phyloP scores from a whole-genome alignment of 805 yeast species.

The Yarrowia phangngaensis region DNA sequence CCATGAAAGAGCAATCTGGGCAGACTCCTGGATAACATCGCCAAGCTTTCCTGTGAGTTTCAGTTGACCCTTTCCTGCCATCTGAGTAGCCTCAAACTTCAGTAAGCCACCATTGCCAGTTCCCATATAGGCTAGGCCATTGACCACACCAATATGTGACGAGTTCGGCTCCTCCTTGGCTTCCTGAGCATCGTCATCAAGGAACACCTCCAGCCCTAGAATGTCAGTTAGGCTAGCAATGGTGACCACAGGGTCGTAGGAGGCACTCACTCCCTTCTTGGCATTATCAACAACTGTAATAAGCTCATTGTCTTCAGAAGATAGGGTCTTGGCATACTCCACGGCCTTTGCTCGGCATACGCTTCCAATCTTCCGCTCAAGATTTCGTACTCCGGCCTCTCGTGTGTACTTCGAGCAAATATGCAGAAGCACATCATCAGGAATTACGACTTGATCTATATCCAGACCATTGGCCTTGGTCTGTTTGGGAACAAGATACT shows the following conservation, averaged over 20 bases:
- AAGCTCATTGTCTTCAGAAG: constrained; percentile 12
- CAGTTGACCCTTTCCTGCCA: constrained; percentile 49
- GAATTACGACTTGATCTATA: constrained; percentile 45
- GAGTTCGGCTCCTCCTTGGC: constrained; percentile 39
- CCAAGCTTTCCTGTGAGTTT: constrained; percentile 80
- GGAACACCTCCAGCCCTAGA: constrained; percentile 60
- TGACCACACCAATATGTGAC: constrained; percentile 58
- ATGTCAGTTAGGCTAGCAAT: constrained; percentile 60
- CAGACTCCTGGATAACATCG: constrained; percentile 74
- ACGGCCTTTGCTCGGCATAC: constrained; percentile 81
- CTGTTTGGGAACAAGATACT: constrained; percentile 73
- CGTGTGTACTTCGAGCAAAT: constrained; percentile 69
- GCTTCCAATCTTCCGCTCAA: constrained; percentile 71
- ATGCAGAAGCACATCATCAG: constrained; percentile 53
- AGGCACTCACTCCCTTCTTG: background rate
- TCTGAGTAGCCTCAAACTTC: constrained; percentile 71
- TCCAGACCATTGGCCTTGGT: constrained; percentile 61
- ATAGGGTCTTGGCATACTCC: constrained; percentile 32
- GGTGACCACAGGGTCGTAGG: constrained; percentile 45
- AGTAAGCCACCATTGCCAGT: constrained; percentile 82
- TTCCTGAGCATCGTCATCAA: constrained; percentile 45
- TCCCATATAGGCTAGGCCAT: constrained; percentile 82
- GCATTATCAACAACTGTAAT: constrained; percentile 14
- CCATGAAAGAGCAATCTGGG: constrained; percentile 70
- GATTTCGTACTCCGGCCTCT: constrained; percentile 80